A percentile compares a stretch with the other conserved stretches of the same genome.
phyloP scores from a whole-genome alignment of 2,329 filamentous ascomycete genomes.

The Immersiporthe knoxdaviesiana region DNA sequence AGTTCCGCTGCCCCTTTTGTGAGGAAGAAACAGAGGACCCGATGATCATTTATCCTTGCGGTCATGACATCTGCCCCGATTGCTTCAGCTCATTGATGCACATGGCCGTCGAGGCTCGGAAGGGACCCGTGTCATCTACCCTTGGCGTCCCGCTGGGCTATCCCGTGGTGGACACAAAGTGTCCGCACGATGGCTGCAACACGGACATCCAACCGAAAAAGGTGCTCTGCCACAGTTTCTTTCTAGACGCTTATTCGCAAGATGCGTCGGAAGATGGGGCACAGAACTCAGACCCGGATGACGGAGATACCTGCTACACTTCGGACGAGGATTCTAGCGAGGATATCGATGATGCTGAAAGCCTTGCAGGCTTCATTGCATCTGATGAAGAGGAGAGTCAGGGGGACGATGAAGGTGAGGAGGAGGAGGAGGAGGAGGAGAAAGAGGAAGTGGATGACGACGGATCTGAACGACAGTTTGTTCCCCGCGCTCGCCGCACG shows the following conservation, averaged over 20 bases:
- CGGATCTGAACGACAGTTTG: background rate
- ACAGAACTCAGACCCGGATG: background rate
- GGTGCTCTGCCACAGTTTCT: slow-evolving; percentile 18
- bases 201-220: slow-evolving; percentile 10
- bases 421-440: no score
- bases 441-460: background rate
- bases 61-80: slow-evolving; percentile 36
- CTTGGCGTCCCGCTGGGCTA: background rate
- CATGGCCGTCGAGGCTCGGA: background rate
- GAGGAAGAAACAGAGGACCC: slow-evolving; percentile 27
- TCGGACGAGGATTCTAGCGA: background rate
- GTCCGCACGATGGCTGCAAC: slow-evolving; percentile 10
- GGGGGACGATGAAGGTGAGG: background rate
- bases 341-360: background rate
- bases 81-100: slow-evolving; percentile 36
- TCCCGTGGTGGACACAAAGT: background rate
- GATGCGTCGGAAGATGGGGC: background rate
- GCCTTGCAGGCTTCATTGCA: slow-evolving; percentile 8
- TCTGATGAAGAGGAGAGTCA: background rate
- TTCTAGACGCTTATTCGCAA: slow-evolving; percentile 14
- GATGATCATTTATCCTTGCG: slow-evolving; percentile 37
- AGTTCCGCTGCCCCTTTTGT: slow-evolving; percentile 17
- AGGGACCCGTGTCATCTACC: background rate
- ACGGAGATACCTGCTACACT: background rate
- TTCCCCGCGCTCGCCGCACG: background rate